Evolutionary conservation across 129 eudicot species (phyloP).

Genomic region (Chrysanthemum seticuspe): DNA sequence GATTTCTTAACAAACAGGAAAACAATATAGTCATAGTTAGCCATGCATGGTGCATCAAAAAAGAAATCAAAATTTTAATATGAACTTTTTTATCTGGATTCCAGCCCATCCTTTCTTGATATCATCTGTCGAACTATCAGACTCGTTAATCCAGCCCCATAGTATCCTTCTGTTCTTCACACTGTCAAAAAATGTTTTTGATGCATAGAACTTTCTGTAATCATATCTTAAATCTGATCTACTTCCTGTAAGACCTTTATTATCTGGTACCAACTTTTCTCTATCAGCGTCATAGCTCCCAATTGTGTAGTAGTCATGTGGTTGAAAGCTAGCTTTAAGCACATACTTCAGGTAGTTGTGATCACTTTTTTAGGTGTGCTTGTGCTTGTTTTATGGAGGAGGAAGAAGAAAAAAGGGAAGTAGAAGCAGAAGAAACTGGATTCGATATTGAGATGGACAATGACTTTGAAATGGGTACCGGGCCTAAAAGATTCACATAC

Average conservation of each 20-base stretch:
- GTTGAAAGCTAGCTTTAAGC: conserved; percentile 28
- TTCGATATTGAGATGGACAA: conserved; percentile 13
- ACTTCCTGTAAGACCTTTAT: conserved; percentile 24
- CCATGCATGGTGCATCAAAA: not conserved
- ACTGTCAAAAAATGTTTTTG: conserved; percentile 39
- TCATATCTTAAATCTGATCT: conserved; percentile 33
- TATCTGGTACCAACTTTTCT: conserved; percentile 37
- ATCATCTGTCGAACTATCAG: conserved; percentile 26
- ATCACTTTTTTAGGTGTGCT: not conserved
- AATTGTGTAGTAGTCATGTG: conserved; percentile 27
- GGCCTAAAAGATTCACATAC: conserved; percentile 39
- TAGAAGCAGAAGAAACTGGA: not conserved
- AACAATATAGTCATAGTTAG: not conserved
- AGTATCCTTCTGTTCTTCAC: conserved; percentile 39
- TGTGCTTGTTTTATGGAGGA: not conserved
- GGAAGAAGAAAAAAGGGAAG: conserved; percentile 14
- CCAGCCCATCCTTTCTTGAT: conserved; percentile 50
- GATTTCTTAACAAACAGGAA: no score
- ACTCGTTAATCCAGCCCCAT: conserved; percentile 43
- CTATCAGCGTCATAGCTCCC: conserved; percentile 32
- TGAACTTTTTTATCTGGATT: conserved; percentile 31
- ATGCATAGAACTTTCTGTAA: conserved; percentile 49
- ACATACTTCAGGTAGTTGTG: conserved; percentile 42
- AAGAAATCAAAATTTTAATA: not conserved
- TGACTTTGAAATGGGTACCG: conserved; percentile 30